Evolutionary conservation across 306 rosid species (phyloP).

Genomic region (apple (Malus domestica)): ASM211411v1 NC_041795.1:25941501-25942000

Average conservation of each 20-base stretch:
- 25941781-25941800: not conserved
- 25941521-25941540: not conserved
- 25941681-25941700: not conserved
- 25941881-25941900: not conserved
- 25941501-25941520: not conserved
- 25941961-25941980: not conserved
- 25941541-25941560: not conserved
- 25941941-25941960: not conserved
- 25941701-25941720: not conserved
- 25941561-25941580: not conserved
- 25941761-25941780: not conserved
- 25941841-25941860: not conserved
- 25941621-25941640: not conserved
- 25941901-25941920: not conserved
- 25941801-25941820: not conserved
- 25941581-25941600: not conserved
- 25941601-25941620: not conserved
- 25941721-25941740: not conserved
- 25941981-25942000: not conserved
- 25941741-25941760: not conserved
- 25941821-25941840: not conserved
- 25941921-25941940: conserved; percentile 12
- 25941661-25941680: not conserved
- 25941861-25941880: not conserved
- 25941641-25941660: not conserved